Base-by-base conservation (phyloP, 2,329 filamentous ascomycete species). In the Aspergillus unguis region DNA sequence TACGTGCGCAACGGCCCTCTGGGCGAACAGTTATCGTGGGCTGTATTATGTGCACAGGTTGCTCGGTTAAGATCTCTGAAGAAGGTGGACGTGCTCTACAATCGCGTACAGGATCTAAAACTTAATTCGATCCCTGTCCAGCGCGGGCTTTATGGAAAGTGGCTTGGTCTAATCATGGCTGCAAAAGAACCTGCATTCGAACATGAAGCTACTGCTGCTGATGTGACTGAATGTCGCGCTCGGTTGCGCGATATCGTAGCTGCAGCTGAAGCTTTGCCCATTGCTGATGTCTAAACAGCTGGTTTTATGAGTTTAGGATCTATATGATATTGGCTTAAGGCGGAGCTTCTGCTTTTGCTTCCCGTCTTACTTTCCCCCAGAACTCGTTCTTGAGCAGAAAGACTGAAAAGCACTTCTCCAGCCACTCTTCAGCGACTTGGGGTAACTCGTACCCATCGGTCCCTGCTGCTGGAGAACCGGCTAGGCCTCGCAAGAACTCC, bases 401-500 rank as follows among this genome's bases (percentile, higher is more conserved):
- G 7, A 62, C 53, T 37, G 56, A 54, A 28, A 62, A 59, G 11
- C 45, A 56, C 41, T 55, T 52, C 10, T 65, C 61, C 31, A 50
- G 53, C 69, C 70, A 72, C 25, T 63, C 62, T 8, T 68, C 63
- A 6, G 75, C 69, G 50, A 72, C 75, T 1, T 61, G 62, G 4
- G 71, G 70, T 36, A 77, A 56, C 5, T 58, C 54, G 11, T 72
- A 66, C 1, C 69, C 71, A 0, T 63, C 66, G 1, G 70, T 73
- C 2, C 66, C 72, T 4, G 63, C 54, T 1, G 66, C 66, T 10
- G 75, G 72, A 1, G 72, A 64, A 0, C 74, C 74, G 2, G 74
- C 74, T 11, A 77, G 62, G 1, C 57, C 60, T 2, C 70, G 61
- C 35, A 77, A 57, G 11, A 71, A 67, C 48, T 72, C 69, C 48